Conservation (phyloP, 768 basidiomycete genomes). For the Termitomyces heimii region DNA sequence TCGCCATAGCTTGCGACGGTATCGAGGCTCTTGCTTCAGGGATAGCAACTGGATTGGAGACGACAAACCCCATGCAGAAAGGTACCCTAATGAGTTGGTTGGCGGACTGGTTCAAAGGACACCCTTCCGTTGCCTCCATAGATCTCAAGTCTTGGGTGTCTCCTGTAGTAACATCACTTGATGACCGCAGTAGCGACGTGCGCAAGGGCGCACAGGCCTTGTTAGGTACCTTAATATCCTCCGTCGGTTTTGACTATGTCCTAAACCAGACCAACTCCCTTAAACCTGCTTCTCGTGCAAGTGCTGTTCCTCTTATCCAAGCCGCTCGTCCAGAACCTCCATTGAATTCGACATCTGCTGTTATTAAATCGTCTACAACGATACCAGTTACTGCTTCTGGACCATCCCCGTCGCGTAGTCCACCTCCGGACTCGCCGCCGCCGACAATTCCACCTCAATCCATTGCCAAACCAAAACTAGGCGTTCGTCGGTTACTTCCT, state of each 20-base stretch:
- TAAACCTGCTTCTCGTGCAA: slow-evolving; percentile 86
- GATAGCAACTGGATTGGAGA: slow-evolving; percentile 76
- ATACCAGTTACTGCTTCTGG: slow-evolving; percentile 22
- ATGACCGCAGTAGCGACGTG: slow-evolving; percentile 89
- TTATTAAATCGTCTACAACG: slow-evolving; percentile 4
- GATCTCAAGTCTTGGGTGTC: slow-evolving; percentile 70
- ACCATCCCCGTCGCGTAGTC: slow-evolving; percentile 24
- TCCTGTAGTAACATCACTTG: slow-evolving; percentile 69
- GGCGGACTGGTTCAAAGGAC: slow-evolving; percentile 69
- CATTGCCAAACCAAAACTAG: slow-evolving; percentile 45
- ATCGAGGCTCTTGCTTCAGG: slow-evolving; percentile 78
- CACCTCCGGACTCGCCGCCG: slow-evolving; percentile 42
- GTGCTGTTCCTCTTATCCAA: slow-evolving; percentile 85
- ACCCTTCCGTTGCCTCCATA: slow-evolving; percentile 43
- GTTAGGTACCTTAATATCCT: slow-evolving; percentile 68
- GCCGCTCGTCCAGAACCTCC: slow-evolving; percentile 57
- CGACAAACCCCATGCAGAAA: slow-evolving; percentile 83
- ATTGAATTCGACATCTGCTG: background rate
- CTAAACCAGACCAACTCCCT: slow-evolving; percentile 81
- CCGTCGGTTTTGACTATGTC: slow-evolving; percentile 78
- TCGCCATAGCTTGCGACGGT: slow-evolving; percentile 79
- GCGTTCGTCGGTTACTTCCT: slow-evolving; percentile 70
- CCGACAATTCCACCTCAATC: slow-evolving; percentile 26
- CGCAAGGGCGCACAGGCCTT: slow-evolving; percentile 86
- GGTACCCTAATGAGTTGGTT: slow-evolving; percentile 77